Base-by-base conservation (phyloP, 108 stramenopile species). In the Nannochloropsis salina region DNA sequence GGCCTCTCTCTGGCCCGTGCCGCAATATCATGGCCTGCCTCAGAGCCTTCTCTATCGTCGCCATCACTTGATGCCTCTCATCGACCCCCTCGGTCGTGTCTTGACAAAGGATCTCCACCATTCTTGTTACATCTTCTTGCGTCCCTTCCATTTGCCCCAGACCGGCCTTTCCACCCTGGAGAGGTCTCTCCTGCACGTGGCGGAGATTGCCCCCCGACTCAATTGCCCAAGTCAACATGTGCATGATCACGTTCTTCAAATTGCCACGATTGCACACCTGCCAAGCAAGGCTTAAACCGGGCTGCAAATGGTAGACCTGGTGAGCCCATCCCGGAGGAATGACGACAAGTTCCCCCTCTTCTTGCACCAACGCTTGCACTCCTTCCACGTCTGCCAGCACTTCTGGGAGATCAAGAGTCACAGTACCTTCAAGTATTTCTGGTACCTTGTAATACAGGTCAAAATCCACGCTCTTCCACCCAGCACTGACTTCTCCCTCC, bases 401-500 rank as follows among this genome's bases (percentile, higher is more conserved):
- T 74, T 15, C 61, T 4, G 61, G 61, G n/a, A 74, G n/a, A n/a
- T 74, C 61, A 15, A 74, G n/a, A 15, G 61, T n/a, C 61, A 74
- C 61, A n/a, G 61, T 3, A 8, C 61, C n/a, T 15, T 15, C 15
- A 4, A n/a, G 3, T 4, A 74, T 4, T n/a, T 74, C 15, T 15
- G 61, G 61, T 74, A 6, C 4, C 3, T 15, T 74, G 61, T 74
- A n/a, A 8, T 74, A 74, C 61, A 74, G n/a, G 61, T 74, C 61
- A n/a, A n/a, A n/a, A 74, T n/a, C 5, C 61, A 2, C 2, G 61
- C 61, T 74, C 61, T 74, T 74, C 61, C 61, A 74, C 4, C 61
- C 61, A n/a, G 61, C 61, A 74, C 20, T n/a, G 61, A 74, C 61
- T n/a, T 74, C 61, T n/a, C n/a, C 61, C 61, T n/a, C 61, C 61